These are phyloP conservation scores for Diplosphaera chodatii DNA, from an alignment of 139 green algal species.

Conservation along the genomic window DNA sequence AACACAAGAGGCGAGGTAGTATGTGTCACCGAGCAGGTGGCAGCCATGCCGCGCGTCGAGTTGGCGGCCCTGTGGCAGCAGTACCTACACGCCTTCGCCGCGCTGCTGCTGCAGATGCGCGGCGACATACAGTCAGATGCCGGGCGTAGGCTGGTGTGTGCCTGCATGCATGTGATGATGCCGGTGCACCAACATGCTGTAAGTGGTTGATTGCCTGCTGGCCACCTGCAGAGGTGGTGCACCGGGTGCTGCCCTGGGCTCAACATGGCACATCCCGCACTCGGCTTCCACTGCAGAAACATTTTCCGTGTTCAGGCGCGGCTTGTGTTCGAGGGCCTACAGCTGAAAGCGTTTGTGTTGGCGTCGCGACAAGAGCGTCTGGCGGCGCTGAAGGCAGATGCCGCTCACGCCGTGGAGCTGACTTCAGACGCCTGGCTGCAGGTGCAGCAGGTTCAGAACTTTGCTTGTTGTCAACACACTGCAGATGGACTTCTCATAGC, in stretches of 20 bases:
- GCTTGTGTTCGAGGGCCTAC: neutral
- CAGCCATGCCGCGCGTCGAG: neutral
- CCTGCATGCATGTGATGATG: too few species aligned
- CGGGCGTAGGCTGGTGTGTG: neutral
- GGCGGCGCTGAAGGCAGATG: neutral
- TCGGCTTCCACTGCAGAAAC: too few species aligned
- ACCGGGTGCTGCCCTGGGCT: too few species aligned
- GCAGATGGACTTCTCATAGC: too few species aligned
- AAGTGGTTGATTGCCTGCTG: too few species aligned
- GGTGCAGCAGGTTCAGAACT: neutral
- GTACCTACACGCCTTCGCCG: neutral
- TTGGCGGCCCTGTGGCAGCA: neutral
- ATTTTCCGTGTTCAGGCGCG: neutral
- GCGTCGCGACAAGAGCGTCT: neutral
- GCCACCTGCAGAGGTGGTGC: too few species aligned
- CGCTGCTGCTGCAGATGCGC: neutral
- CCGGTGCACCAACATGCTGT: too few species aligned
- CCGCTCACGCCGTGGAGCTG: neutral
- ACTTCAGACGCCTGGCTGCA: neutral
- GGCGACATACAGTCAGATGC: neutral
- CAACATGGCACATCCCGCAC: too few species aligned
- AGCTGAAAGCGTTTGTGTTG: neutral
- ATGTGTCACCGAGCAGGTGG: neutral
- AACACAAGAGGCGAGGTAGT: too few species aligned
- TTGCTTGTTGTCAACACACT: too few species aligned